Conservation (phyloP, 352 stramenopile species). For the Globisporangium paroecandrum region DNA sequence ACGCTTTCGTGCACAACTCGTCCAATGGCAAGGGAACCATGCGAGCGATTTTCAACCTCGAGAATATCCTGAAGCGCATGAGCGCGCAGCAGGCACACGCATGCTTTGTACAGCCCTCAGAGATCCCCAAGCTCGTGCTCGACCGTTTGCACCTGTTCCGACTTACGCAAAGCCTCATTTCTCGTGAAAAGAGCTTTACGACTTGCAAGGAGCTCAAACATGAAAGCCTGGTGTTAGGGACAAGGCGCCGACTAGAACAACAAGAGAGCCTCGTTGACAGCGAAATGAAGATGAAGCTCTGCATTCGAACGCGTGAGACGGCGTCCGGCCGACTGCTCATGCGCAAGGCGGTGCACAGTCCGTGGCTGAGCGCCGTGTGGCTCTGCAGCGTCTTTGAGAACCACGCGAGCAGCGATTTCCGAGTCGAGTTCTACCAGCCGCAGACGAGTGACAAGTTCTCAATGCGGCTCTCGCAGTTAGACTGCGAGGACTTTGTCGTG, state of each 20-base stretch:
- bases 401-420: constrained; percentile 21
- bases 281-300: constrained; percentile 20
- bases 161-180: constrained; percentile 15
- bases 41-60: constrained; percentile 38
- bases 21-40: constrained; percentile 15
- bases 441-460: constrained; percentile 24
- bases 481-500: constrained; percentile 29
- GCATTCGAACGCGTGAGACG: constrained; percentile 22
- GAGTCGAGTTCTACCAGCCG: constrained; percentile 41
- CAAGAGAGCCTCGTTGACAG: constrained; percentile 6
- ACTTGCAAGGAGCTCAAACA: neutral
- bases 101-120: constrained; percentile 31
- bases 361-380: constrained; percentile 25
- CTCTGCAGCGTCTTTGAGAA: constrained; percentile 30
- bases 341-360: constrained; percentile 33
- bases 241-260: neutral
- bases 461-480: constrained; percentile 16
- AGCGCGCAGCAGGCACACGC: constrained; percentile 30
- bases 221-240: neutral
- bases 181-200: neutral
- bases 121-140: constrained; percentile 44
- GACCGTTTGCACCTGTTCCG: constrained; percentile 61
- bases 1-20: constrained; percentile 47
- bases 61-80: constrained; percentile 51
- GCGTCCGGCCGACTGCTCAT: constrained; percentile 30